A percentile compares a stretch with the other conserved stretches of the same genome.
Conservation (phyloP, 768 basidiomycete genomes). For the Lactarius hatsudake region DNA sequence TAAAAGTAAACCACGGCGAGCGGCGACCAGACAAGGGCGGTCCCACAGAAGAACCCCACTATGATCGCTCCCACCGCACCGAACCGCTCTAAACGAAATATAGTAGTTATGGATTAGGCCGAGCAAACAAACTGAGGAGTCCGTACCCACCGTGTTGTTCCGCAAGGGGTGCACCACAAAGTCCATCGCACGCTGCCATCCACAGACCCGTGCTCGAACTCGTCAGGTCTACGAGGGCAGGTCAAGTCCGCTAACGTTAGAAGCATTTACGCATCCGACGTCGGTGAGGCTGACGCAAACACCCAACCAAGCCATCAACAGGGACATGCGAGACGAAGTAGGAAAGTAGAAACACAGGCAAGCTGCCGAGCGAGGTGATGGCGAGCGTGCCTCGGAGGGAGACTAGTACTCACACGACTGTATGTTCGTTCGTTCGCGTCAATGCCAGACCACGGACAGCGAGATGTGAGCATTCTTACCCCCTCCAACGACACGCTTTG, state of each 20-base stretch:
- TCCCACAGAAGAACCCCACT: constrained; percentile 15
- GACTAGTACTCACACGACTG: constrained; percentile 1
- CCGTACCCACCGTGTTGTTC: constrained; percentile 3
- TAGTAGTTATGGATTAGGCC: neutral
- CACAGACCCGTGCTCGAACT: neutral
- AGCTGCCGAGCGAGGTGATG: constrained; percentile 7
- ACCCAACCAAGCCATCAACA: constrained; percentile 3
- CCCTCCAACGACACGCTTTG: too few species aligned
- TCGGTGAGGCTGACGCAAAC: neutral
- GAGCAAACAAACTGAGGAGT: neutral
- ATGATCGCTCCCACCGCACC: constrained; percentile 5
- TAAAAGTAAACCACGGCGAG: neutral
- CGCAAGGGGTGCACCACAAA: constrained; percentile 1
- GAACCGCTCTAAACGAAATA: constrained; percentile 4
- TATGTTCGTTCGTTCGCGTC: neutral
- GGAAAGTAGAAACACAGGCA: constrained; percentile 7
- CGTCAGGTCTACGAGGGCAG: neutral
- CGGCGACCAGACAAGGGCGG: constrained; percentile 9
- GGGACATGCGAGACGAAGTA: neutral
- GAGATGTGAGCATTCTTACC: too few species aligned
- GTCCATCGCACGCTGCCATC: neutral
- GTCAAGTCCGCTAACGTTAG: neutral
- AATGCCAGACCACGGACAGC: neutral
- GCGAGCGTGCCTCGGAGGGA: constrained; percentile 2
- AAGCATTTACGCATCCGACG: neutral